Conservation (phyloP, 2,329 filamentous ascomycete genomes). For the Botrytis hyacinthi region DNA sequence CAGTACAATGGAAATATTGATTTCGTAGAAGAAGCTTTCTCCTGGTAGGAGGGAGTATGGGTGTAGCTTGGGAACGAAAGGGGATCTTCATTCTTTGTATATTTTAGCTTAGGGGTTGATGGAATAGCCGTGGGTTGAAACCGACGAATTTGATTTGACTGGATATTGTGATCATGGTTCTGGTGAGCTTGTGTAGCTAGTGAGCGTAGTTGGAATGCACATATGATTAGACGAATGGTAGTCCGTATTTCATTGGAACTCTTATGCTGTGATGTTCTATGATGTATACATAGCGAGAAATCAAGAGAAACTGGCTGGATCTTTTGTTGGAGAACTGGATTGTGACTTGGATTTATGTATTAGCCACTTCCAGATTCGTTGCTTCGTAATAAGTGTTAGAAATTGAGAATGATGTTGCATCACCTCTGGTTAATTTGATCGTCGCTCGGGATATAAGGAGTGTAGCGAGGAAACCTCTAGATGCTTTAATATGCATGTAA, state of each 20-base stretch:
- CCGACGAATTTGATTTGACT: neutral
- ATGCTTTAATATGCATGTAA: neutral
- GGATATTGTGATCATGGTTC: neutral
- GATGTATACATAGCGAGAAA: no score
- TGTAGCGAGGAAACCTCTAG: neutral
- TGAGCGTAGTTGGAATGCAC: neutral
- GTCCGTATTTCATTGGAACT: neutral
- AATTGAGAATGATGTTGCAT: no score
- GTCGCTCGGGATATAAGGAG: no score
- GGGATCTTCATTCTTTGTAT: slow-evolving; percentile 23
- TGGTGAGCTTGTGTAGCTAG: neutral
- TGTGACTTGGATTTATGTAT: no score
- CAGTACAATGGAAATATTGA: slow-evolving; percentile 68
- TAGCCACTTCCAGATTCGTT: no score
- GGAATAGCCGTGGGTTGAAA: neutral
- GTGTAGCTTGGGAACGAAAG: neutral
- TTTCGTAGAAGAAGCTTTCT: slow-evolving; percentile 78
- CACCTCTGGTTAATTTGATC: no score
- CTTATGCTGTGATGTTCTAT: neutral
- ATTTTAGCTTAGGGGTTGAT: slow-evolving; percentile 21
- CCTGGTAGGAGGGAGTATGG: slow-evolving; percentile 46
- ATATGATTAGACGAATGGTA: neutral
- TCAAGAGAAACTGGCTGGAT: no score
- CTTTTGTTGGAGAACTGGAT: no score
- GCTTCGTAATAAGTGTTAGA: no score